Base-by-base conservation (phyloP, 768 basidiomycete genomes). In the Galerina sulciceps region DNA sequence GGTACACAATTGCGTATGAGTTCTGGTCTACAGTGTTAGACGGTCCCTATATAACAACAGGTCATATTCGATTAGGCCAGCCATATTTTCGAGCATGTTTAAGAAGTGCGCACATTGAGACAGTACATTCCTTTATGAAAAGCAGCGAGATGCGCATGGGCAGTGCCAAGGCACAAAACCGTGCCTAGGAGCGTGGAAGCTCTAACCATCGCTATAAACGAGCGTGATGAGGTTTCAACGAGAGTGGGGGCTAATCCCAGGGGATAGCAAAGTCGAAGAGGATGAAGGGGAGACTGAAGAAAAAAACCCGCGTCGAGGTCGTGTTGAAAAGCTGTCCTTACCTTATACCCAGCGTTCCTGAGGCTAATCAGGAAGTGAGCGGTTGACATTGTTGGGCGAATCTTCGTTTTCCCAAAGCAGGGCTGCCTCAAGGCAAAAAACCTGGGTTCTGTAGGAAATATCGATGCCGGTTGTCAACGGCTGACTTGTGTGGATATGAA, bases 71-170 rank as follows among this genome's bases (percentile, higher is more conserved):
- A 17, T 43, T 50, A 37, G 26, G 20, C 34, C 3, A 15, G 14
- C 17, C 23, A 44, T 37, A 17, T 15, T 31, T 31, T 31, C 26
- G 26, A 31, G 17, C 23, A 37, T 10, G 26, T 22, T 42, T 20
- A 54, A 6, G 23, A 43, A 43, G 18, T 10, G 71, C 75, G 60
- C 38, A 81, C 81, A 63, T 81, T 76, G 4, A 76, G 52, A 57
- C 79, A 80, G 62, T 76, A 83, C 81, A 82, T 83, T 41, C 74
- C 75, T 61, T 74, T 69, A 56, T 73, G 65, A 63, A 68, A 82
- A 9, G 78, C 72, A 36, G 76, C 77, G 52, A 83, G 58, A 69
- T 83, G 81, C 31, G 78, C 80, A 20, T 67, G 64, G 31, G 67
- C 73, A 49, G 46, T 40, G 31, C 59, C 61, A 41, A 64, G 31